Percentiles rank a stretch among this genome's conserved stretches.
phyloP scores from a whole-genome alignment of 106 monocot genomes.

The Phalaenopsis equestris region DNA sequence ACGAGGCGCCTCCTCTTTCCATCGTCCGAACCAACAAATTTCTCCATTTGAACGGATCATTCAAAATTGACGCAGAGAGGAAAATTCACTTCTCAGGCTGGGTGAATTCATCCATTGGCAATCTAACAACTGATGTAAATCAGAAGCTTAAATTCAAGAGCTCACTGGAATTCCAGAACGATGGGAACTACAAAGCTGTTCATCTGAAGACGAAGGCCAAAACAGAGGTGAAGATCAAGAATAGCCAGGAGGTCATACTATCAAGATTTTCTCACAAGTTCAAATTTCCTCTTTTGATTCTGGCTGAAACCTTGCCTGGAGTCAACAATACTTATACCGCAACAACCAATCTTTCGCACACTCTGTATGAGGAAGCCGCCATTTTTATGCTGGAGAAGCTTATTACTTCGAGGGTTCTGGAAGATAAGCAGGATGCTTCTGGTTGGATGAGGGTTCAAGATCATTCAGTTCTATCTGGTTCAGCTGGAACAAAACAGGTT shows the following conservation, averaged over 20 bases:
- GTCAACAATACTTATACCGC: slow-evolving; percentile 27
- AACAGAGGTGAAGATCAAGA: slow-evolving; percentile 10
- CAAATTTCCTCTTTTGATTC: slow-evolving; percentile 38
- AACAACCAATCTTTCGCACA: slow-evolving; percentile 44
- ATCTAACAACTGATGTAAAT: slow-evolving; percentile 45
- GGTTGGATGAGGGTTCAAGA: slow-evolving; percentile 60
- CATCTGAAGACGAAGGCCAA: slow-evolving; percentile 32
- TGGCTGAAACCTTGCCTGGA: slow-evolving; percentile 18
- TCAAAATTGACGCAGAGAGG: slow-evolving; percentile 35
- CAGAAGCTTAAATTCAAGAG: slow-evolving; percentile 39
- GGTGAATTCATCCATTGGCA: slow-evolving; percentile 65
- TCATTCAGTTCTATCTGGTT: slow-evolving; percentile 52
- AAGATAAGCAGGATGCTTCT: slow-evolving; percentile 33
- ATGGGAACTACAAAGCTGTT: slow-evolving; percentile 39
- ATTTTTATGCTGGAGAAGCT: slow-evolving; percentile 7
- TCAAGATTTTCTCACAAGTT: slow-evolving; percentile 10
- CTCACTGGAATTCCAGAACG: slow-evolving; percentile 16
- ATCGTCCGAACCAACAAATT: slow-evolving; percentile 15
- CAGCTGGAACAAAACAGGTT: slow-evolving; percentile 23
- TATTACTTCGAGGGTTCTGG: slow-evolving; percentile 3
- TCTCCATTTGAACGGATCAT: slow-evolving; percentile 33
- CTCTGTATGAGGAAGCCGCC: slow-evolving; percentile 19
- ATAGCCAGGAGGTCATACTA: background rate
- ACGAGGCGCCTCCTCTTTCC: slow-evolving; percentile 22
- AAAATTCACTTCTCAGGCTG: slow-evolving; percentile 41